A percentile compares a stretch with the other conserved stretches of the same genome.
These are phyloP conservation scores for Alternaria incomplexa DNA, from an alignment of 2,329 filamentous ascomycete genomes.

Conservation along the genomic window DNA sequence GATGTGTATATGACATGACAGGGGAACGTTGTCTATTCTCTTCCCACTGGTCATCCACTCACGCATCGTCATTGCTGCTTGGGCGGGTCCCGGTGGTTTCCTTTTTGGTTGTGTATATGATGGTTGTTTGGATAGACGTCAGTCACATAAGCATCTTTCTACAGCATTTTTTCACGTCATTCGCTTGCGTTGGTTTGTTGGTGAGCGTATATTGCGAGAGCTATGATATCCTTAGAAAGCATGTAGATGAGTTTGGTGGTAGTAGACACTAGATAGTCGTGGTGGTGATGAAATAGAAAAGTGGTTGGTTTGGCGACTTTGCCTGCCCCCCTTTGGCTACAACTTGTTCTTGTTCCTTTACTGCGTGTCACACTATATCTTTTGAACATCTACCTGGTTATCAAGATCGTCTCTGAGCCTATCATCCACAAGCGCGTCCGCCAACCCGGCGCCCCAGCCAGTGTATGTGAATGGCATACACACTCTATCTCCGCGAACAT, in stretches of 20 bases:
- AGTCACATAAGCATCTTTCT: not conserved
- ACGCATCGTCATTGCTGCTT: conserved; percentile 4
- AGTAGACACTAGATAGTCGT: not conserved
- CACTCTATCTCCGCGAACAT: not conserved
- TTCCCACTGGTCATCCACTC: conserved; percentile 1
- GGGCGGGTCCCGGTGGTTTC: conserved; percentile 9
- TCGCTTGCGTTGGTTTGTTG: not conserved
- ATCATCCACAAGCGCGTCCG: not conserved
- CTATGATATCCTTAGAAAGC: conserved; percentile 1
- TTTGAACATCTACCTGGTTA: not conserved
- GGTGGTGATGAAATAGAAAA: not conserved
- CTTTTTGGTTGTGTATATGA: conserved; percentile 3
- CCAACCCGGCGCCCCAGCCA: not conserved
- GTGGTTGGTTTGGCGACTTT: not conserved
- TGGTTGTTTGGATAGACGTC: not conserved
- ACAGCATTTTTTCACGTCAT: not conserved
- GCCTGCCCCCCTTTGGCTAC: not conserved
- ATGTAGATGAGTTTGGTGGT: not conserved
- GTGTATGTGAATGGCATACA: not conserved
- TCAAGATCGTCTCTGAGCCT: not conserved
- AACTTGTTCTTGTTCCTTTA: not conserved
- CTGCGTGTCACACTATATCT: too few relatives aligned
- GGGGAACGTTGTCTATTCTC: not conserved
- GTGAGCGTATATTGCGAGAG: not conserved
- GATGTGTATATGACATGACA: not conserved